Percentiles rank a stretch among this genome's conserved stretches.
Conservation (phyloP, 805 yeast genomes). For the Zygoascus flipseniorum region DNA sequence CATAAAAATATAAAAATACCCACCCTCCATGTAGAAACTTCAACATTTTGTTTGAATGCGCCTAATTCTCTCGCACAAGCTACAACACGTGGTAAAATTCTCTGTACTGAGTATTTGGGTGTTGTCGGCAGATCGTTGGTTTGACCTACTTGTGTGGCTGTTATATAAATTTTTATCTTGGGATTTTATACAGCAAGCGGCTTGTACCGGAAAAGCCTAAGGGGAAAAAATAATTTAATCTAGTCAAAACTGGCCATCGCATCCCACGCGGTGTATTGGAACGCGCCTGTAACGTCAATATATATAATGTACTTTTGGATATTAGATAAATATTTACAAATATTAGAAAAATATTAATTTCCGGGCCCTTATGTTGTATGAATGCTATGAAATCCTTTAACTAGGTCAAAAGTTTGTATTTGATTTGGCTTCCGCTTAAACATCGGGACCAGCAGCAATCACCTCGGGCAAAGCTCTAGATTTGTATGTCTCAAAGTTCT, state of each 20-base stretch:
- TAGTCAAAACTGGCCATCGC: too few relatives aligned
- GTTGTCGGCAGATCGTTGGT: too few relatives aligned
- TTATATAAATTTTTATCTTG: too few relatives aligned
- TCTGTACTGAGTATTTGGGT: too few relatives aligned
- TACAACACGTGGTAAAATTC: neutral
- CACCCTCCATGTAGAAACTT: conserved; percentile 2
- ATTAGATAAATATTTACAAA: too few relatives aligned
- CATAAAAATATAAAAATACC: neutral
- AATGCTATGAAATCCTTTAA: neutral
- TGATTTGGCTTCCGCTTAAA: conserved; percentile 20
- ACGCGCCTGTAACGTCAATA: too few relatives aligned
- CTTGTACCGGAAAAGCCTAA: too few relatives aligned
- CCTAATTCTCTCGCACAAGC: conserved; percentile 1
- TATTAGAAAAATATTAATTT: neutral
- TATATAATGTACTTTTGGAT: too few relatives aligned
- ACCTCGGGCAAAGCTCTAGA: conserved; percentile 80
- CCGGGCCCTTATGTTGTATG: neutral
- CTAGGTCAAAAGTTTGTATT: neutral
- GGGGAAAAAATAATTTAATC: too few relatives aligned
- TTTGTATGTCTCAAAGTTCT: conserved; percentile 80
- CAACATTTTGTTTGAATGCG: neutral
- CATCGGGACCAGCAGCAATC: conserved; percentile 82
- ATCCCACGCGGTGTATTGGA: too few relatives aligned
- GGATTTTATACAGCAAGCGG: too few relatives aligned
- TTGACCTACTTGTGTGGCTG: too few relatives aligned